phyloP scores from a whole-genome alignment of 495 filamentous ascomycete genomes.

The Xylaria bambusicola region DNA sequence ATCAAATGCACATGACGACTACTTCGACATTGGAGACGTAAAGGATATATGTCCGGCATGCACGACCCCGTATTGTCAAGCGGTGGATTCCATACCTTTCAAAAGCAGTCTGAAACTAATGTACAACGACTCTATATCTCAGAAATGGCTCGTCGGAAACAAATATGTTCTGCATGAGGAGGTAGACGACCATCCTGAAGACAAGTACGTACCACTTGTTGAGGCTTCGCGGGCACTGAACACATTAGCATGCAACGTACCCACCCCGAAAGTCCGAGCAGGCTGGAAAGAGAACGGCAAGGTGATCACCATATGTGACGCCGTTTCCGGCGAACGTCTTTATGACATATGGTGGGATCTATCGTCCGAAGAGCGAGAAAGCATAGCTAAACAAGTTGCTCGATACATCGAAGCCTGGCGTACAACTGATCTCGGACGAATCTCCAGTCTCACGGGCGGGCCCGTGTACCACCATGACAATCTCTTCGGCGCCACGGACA shows the following conservation, averaged over 20 bases:
- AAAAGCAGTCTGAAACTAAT: conserved; percentile 24
- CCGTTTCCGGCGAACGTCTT: conserved; percentile 20
- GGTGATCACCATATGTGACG: conserved; percentile 26
- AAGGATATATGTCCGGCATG: conserved; percentile 31
- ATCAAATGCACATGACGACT: conserved; percentile 18
- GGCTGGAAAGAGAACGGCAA: conserved; percentile 30
- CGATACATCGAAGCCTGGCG: conserved; percentile 23
- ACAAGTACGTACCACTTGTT: conserved; percentile 20
- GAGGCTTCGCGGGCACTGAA: conserved; percentile 17
- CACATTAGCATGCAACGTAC: conserved; percentile 18
- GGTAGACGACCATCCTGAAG: conserved; percentile 20
- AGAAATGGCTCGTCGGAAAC: conserved; percentile 29
- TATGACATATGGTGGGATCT: conserved; percentile 34
- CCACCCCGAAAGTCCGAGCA: conserved; percentile 25
- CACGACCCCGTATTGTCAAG: conserved; percentile 27
- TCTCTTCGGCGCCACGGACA: conserved; percentile 20
- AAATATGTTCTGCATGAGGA: conserved; percentile 27
- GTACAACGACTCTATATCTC: conserved; percentile 28
- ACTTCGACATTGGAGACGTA: conserved; percentile 31
- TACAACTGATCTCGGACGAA: conserved; percentile 18
- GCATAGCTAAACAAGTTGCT: conserved; percentile 25
- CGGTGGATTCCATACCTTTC: conserved; percentile 29
- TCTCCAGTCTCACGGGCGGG: conserved; percentile 23
- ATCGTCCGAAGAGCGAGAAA: conserved; percentile 11
- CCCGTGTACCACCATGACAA: conserved; percentile 20